Percentiles rank a stretch among this genome's conserved stretches.
Conservation (phyloP, 192 early-diverging fungal genomes). For the Coemansia sp. region DNA sequence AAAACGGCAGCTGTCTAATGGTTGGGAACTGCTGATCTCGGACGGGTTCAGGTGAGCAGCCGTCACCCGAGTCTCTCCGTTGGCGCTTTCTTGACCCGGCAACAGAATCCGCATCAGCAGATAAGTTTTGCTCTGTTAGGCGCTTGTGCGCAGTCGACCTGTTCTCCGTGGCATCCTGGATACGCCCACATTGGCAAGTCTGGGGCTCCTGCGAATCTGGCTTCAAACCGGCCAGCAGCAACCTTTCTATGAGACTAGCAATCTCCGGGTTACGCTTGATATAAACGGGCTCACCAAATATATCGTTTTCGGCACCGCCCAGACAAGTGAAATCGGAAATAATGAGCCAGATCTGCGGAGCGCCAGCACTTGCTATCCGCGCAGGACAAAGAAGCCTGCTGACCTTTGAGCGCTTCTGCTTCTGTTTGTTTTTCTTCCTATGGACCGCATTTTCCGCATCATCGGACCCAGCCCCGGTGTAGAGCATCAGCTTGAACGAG, state of each 20-base stretch:
- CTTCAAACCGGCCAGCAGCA: background rate
- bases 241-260: background rate
- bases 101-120: background rate
- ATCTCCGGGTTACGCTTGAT: conserved; percentile 17
- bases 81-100: background rate
- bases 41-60: background rate
- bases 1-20: conserved; percentile 16
- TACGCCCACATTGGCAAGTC: background rate
- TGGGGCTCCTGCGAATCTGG: background rate
- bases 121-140: background rate
- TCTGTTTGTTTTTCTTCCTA: conserved; percentile 3
- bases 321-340: conserved; percentile 33
- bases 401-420: background rate
- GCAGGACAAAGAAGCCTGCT: conserved; percentile 12
- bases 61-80: background rate
- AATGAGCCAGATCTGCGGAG: conserved; percentile 43
- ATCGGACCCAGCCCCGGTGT: background rate
- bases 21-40: background rate
- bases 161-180: background rate
- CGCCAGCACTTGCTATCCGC: conserved; percentile 7
- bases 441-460: background rate
- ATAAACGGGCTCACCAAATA: conserved; percentile 28
- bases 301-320: conserved; percentile 34
- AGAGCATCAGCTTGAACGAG: conserved; percentile 19
- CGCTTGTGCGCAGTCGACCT: background rate